phyloP scores from a whole-genome alignment of 441 rosid genomes.

The Euphorbia schlechtendalii region DNA sequence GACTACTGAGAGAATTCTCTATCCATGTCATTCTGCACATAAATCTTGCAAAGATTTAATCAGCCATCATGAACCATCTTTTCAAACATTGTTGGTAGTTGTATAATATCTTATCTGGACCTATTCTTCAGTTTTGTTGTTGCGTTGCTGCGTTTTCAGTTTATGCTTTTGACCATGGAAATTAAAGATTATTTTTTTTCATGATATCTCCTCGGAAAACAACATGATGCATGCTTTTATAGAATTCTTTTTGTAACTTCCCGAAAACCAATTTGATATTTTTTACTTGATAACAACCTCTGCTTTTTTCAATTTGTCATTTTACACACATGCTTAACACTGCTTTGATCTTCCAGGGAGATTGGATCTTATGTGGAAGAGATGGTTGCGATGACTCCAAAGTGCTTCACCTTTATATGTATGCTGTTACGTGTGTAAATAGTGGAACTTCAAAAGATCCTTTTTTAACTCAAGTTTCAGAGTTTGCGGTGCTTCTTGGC shows the following conservation, averaged over 20 bases:
- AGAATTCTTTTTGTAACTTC: too few relatives aligned
- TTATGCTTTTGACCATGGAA: background rate
- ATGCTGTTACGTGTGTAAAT: conserved; percentile 64
- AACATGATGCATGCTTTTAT: too few relatives aligned
- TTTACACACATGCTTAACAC: conserved; percentile 4
- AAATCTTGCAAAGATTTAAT: background rate
- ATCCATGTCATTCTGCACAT: background rate
- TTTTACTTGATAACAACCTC: too few relatives aligned
- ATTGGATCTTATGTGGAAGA: conserved; percentile 88
- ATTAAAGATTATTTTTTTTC: too few relatives aligned
- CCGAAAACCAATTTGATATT: too few relatives aligned
- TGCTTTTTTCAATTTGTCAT: too few relatives aligned
- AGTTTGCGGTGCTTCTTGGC: conserved; percentile 93
- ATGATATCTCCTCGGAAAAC: too few relatives aligned
- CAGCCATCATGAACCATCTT: background rate
- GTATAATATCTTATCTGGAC: background rate
- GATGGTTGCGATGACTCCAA: conserved; percentile 51
- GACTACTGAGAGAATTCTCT: background rate
- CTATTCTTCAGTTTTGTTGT: background rate
- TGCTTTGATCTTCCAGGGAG: conserved; percentile 61
- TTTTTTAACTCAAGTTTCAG: conserved; percentile 80
- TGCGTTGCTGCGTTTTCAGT: background rate
- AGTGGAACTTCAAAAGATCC: conserved; percentile 77
- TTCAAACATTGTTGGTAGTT: too few relatives aligned
- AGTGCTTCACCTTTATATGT: conserved; percentile 61